These are phyloP conservation scores for Cucurbita argyrosperma DNA, from an alignment of 306 rosid genomes.

Conservation along the genomic window DNA sequence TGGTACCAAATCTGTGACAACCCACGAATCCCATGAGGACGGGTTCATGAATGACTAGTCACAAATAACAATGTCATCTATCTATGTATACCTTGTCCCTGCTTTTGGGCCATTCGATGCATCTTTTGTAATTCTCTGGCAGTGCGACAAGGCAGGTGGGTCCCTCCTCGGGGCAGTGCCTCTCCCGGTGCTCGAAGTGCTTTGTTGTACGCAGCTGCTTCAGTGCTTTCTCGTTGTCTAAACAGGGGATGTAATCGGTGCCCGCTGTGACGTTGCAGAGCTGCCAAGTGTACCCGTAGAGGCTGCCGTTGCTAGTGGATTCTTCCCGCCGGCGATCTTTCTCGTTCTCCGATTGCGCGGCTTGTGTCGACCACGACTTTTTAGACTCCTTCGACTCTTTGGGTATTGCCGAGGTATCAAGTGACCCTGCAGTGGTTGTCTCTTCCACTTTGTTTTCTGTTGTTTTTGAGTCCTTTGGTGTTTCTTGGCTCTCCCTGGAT, in stretches of 20 bases:
- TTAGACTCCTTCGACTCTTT: constrained; percentile 43
- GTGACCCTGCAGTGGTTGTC: constrained; percentile 13
- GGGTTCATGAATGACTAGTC: neutral
- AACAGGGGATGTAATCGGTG: constrained; percentile 75
- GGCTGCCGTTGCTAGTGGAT: constrained; percentile 17
- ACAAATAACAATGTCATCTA: neutral
- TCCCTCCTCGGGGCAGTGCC: constrained; percentile 75
- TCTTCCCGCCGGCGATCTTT: constrained; percentile 56
- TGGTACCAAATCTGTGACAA: constrained; percentile 57
- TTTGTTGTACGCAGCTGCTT: constrained; percentile 28
- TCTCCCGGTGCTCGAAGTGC: constrained; percentile 76
- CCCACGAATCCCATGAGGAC: neutral
- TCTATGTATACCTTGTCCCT: constrained; percentile 48
- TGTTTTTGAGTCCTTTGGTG: constrained; percentile 8
- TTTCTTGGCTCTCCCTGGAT: constrained; percentile 7
- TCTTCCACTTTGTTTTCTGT: constrained; percentile 2
- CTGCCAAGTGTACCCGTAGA: constrained; percentile 38
- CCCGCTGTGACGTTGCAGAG: constrained; percentile 57
- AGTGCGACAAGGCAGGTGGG: constrained; percentile 66
- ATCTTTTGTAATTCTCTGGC: constrained; percentile 44
- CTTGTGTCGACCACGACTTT: constrained; percentile 62
- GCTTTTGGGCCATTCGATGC: constrained; percentile 60
- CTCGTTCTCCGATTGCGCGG: constrained; percentile 51
- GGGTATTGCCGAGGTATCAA: constrained; percentile 24
- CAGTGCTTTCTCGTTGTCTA: constrained; percentile 69